Evolutionary conservation across 2,329 filamentous ascomycete species (phyloP).

Genomic region (Didymella segeticola): DNA sequence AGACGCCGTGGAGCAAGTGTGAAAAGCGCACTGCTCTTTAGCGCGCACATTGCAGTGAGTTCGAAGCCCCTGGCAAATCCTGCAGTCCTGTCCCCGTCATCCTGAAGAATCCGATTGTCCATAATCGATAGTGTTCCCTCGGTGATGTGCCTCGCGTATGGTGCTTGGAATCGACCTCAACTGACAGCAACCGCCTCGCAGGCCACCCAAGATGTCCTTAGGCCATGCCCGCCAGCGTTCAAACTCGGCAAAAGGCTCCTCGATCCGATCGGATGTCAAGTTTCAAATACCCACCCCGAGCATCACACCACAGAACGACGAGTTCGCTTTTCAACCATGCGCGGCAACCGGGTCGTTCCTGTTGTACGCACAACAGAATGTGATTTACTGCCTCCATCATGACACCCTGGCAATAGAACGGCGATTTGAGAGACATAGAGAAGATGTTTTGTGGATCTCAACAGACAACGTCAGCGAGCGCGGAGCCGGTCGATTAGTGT

Average conservation of each 20-base stretch:
- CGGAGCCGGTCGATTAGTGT: slow-evolving; percentile 82
- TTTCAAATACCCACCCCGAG: slow-evolving; percentile 52
- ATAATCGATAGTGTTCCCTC: slow-evolving; percentile 37
- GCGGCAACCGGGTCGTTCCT: slow-evolving; percentile 91
- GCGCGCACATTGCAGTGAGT: slow-evolving; percentile 48
- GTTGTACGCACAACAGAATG: slow-evolving; percentile 82
- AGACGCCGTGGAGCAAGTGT: slow-evolving; percentile 46
- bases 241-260: slow-evolving; percentile 45
- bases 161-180: slow-evolving; percentile 30
- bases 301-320: slow-evolving; percentile 54
- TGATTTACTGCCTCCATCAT: slow-evolving; percentile 87
- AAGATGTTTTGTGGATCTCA: slow-evolving; percentile 82
- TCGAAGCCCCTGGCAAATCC: slow-evolving; percentile 38
- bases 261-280: slow-evolving; percentile 42
- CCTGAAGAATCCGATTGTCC: slow-evolving; percentile 33
- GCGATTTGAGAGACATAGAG: slow-evolving; percentile 81
- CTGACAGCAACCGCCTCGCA: slow-evolving; percentile 39
- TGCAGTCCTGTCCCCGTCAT: slow-evolving; percentile 33
- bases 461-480: slow-evolving; percentile 91
- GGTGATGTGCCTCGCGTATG: slow-evolving; percentile 39
- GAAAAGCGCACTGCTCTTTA: slow-evolving; percentile 43
- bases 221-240: slow-evolving; percentile 52
- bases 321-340: slow-evolving; percentile 77
- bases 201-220: slow-evolving; percentile 53
- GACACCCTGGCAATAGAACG: slow-evolving; percentile 90